Evolutionary conservation across 495 filamentous ascomycete species (phyloP), one percentile per base, ranked within the genome.

Genomic region (Lasiosphaeria hispida): DNA sequence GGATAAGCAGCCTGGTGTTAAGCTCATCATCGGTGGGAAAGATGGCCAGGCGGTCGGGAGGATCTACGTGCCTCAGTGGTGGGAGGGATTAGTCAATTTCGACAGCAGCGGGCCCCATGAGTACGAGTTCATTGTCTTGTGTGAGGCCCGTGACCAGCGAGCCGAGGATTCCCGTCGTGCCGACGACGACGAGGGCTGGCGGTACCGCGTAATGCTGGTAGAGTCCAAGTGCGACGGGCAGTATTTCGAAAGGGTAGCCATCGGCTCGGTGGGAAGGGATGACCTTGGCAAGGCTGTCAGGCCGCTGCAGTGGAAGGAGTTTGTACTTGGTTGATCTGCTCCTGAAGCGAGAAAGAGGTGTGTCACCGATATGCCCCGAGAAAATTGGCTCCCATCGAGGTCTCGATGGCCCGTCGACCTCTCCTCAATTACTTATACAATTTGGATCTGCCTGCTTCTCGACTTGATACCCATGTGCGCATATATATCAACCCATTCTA

Each of bases 231-330:
- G 50, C 7, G 39, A 58, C 0, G 48, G 38, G 4, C 41, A 36
- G 56, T 64, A 57, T 55, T 48, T 48, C 2, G 62, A 64, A 36
- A 47, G 62, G 23, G 59, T 65, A 0, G 45, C 55, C 3, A 43
- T 65, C 35, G 59, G 59, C 2, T 62, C 62, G 11, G 59, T 62
- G 18, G 55, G 59, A 7, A 59, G 51, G 69, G 43, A 64, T 66
- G 36, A 80, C 59, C 39, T 63, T 55, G 41, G 63, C 65, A 39
- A 80, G 76, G 55, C 75, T 47, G n/a, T 69, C 61, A 43, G 71
- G 61, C 40, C 68, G 52, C 33, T 72, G 66, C 55, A 78, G 71
- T 35, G 77, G 69, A 63, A 80, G 65, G 51, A 80, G 66, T 53
- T 76, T 70, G 76, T 80, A 75, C 43, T 63, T 71, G 63, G 34